Conservation (phyloP, 169 alveolate species). For the Cryptosporidium xiaoi region DNA sequence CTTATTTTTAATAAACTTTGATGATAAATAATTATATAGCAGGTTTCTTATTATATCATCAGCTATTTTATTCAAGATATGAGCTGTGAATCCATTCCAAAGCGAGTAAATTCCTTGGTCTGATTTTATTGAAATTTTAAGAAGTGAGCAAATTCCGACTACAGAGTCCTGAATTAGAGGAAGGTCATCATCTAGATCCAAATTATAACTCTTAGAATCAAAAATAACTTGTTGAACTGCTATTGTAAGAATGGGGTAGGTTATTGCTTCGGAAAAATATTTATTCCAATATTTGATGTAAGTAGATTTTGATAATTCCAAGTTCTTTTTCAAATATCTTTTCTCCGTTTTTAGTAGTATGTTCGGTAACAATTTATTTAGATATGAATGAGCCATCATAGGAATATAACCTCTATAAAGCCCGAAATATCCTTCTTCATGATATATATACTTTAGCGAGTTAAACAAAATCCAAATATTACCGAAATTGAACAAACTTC, state of each 20-base stretch:
- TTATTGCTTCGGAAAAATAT: constrained; percentile 41
- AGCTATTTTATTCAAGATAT: neutral
- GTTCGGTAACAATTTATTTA: constrained; percentile 11
- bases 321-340: constrained; percentile 8
- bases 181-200: neutral
- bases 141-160: constrained; percentile 20
- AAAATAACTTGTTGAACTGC: constrained; percentile 52
- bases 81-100: constrained; percentile 52
- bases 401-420: constrained; percentile 63
- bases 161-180: neutral
- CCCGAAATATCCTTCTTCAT: constrained; percentile 70
- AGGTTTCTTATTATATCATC: constrained; percentile 29
- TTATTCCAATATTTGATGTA: constrained; percentile 1
- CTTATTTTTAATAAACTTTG: neutral
- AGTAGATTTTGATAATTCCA: neutral
- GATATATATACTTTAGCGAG: constrained; percentile 30
- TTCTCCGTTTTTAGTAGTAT: constrained; percentile 27
- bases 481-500: constrained; percentile 1
- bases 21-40: constrained; percentile 14
- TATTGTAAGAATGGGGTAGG: constrained; percentile 55
- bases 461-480: constrained; percentile 1
- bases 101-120: constrained; percentile 42
- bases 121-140: constrained; percentile 45
- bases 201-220: constrained; percentile 23
- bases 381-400: constrained; percentile 17